phyloP scores from a whole-genome alignment of 1,284 basidiomycete species.

The Puccinia novopanici region DNA sequence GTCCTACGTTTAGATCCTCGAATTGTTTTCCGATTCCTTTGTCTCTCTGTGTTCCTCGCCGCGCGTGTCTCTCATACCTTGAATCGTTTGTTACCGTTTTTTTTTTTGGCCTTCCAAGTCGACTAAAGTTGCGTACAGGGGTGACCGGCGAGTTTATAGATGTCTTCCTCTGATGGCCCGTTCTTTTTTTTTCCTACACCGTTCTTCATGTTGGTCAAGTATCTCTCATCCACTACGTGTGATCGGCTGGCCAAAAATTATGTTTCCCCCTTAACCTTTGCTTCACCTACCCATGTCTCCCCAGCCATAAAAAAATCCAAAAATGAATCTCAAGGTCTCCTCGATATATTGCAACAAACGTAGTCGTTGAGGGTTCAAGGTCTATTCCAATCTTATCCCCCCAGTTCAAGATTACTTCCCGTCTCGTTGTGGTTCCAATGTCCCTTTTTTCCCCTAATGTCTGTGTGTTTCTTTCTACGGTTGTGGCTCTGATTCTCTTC shows the following conservation, averaged over 20 bases:
- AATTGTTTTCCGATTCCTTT: not conserved
- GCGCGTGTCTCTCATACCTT: not conserved
- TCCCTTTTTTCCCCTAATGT: too few species aligned
- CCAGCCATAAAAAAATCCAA: not conserved
- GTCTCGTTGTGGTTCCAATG: too few species aligned
- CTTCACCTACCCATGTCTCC: not conserved
- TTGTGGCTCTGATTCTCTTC: too few species aligned
- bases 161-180: not conserved
- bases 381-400: not conserved
- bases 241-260: not conserved
- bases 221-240: not conserved
- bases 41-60: not conserved
- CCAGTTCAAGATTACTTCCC: too few species aligned
- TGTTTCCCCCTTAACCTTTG: not conserved
- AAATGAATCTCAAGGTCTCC: not conserved
- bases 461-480: too few species aligned
- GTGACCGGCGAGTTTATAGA: not conserved
- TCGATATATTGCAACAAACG: not conserved
- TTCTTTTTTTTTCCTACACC: not conserved
- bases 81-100: conserved; percentile 3
- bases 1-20: not conserved
- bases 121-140: not conserved
- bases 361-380: not conserved
- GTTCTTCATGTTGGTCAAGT: not conserved
- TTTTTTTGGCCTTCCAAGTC: not conserved